Evolutionary conservation across 78 protist genomes (phyloP).

Genomic region (Andalucia godoyi): DNA sequence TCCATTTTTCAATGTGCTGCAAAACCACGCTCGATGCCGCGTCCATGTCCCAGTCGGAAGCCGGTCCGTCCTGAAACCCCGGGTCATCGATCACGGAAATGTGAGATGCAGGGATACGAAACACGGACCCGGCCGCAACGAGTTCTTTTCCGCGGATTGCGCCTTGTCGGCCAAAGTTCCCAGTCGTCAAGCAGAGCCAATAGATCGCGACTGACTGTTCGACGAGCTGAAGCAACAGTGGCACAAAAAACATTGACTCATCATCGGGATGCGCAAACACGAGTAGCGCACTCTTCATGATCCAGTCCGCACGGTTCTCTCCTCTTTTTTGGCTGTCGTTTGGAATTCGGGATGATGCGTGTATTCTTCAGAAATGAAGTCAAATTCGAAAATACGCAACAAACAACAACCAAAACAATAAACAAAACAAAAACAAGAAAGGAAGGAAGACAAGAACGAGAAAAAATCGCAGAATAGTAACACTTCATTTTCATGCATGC

Average conservation of each 20-base stretch:
- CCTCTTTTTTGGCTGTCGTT: too few species aligned
- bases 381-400: too few species aligned
- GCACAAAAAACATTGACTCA: slow-evolving; percentile 77
- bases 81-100: slow-evolving; percentile 22
- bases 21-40: background rate
- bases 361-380: too few species aligned
- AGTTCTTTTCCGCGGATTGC: slow-evolving; percentile 33
- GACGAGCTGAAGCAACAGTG: background rate
- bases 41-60: slow-evolving; percentile 4
- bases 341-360: too few species aligned
- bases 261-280: slow-evolving; percentile 85
- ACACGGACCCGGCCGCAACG: background rate
- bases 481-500: too few species aligned
- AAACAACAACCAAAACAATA: too few species aligned
- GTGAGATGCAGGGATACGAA: background rate
- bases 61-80: slow-evolving; percentile 10
- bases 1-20: background rate
- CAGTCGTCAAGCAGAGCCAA: slow-evolving; percentile 43
- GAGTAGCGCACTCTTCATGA: background rate
- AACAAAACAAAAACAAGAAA: too few species aligned
- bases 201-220: background rate
- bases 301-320: too few species aligned
- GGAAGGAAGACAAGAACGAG: too few species aligned
- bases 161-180: slow-evolving; percentile 55
- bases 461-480: too few species aligned